Evolutionary conservation across 192 early-diverging fungal species (phyloP), one percentile per base, ranked within the genome.

Genomic region (Physocladia obscura): DNA sequence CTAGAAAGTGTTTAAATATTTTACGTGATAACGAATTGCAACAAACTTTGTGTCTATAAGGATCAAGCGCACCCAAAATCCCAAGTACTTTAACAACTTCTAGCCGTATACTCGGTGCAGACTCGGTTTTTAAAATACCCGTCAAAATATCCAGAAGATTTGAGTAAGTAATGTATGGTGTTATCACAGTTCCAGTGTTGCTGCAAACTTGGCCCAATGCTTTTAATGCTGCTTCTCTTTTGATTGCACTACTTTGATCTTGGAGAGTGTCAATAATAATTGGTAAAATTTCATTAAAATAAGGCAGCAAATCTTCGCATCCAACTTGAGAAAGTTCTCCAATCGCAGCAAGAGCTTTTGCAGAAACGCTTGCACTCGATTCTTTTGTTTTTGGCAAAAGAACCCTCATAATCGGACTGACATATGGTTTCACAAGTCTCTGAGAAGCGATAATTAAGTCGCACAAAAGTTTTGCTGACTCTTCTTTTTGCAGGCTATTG

Each of bases 11-110:
- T 37, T 35, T 21, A 22, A 52, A 70, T n/a, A 24, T 38, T 32
- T 34, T 40, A 36, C 63, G 26, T 37, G 2, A 21, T 27, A 2
- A 4, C 48, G 3, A 59, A 5, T 37, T 49, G 61, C 15, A 69
- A 1, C 4, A 60, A 27, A 83, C 79, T 79, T 86, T 85, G 74
- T 88, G 85, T 60, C 73, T 82, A 77, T 95, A 94, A 22, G 96
- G 95, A 84, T 98, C 96, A 13, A 98, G 77, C 17, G 96, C 96
- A 27, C 96, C 96, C 2, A 98, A 81, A 24, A 94, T 94, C 57
- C 96, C 96, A 59, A 98, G 87, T 17, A 94, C 81, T 55, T 95
- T 94, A 31, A 96, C 87, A 1, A 90, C 91, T 74, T 96, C 93
- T 22, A 84, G 74, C 34, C 94, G 84, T 37, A 97, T 90, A n/a